phyloP scores from a whole-genome alignment of 495 filamentous ascomycete genomes.

The Copromyces sp. region DNA sequence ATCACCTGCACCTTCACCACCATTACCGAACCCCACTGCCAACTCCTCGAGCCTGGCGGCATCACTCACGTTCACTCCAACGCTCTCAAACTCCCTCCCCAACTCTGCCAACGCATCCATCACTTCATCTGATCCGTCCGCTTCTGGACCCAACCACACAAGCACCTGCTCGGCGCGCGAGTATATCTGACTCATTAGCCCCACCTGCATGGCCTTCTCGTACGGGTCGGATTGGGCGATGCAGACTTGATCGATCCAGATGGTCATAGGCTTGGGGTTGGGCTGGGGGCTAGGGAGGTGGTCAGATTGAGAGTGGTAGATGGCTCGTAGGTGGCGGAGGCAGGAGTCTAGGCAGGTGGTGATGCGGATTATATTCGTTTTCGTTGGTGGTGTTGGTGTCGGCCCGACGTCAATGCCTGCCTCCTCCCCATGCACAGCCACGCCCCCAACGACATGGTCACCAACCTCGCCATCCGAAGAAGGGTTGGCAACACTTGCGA shows the following conservation, averaged over 20 bases:
- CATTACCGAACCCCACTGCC: background rate
- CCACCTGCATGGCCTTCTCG: constrained; percentile 18
- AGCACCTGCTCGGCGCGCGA: constrained; percentile 8
- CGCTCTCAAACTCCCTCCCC: background rate
- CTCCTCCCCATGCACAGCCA: too few species aligned
- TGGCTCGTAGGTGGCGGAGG: background rate
- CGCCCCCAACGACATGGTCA: too few species aligned
- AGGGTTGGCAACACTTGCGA: too few species aligned
- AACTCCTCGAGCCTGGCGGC: background rate
- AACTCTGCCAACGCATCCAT: background rate
- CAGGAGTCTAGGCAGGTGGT: background rate
- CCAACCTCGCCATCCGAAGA: too few species aligned
- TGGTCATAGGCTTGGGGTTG: too few species aligned
- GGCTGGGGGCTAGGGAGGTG: too few species aligned
- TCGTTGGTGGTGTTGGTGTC: background rate
- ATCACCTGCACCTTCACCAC: too few species aligned
- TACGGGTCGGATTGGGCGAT: constrained; percentile 16
- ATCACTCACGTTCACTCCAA: background rate
- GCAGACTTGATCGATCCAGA: constrained; percentile 21
- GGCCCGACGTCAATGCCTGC: too few species aligned
- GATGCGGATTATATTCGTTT: background rate
- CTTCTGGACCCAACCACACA: constrained; percentile 16
- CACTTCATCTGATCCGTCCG: background rate
- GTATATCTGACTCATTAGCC: constrained; percentile 19
- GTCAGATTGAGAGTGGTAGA: background rate